Conservation (phyloP, 371 early-diverging fungal genomes). For the Mortierella sp. region DNA sequence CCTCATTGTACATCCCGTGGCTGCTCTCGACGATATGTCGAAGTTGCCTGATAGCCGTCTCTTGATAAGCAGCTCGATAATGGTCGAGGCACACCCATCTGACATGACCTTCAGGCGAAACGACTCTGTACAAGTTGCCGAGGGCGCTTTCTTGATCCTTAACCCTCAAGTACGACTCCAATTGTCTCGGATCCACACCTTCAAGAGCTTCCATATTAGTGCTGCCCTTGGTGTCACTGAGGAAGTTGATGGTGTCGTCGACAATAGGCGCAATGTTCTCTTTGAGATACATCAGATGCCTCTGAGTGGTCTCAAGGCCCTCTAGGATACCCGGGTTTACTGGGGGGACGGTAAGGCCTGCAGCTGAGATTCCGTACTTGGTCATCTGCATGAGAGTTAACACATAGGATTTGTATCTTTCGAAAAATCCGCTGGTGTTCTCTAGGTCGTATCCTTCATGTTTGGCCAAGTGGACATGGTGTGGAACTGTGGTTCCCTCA, state of each 20-base stretch:
- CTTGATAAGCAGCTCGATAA: neutral
- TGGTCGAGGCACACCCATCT: slow-evolving; percentile 14
- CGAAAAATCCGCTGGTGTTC: slow-evolving; percentile 1
- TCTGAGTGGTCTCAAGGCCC: neutral
- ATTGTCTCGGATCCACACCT: slow-evolving; percentile 1
- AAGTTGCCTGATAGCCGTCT: neutral
- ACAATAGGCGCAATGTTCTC: neutral
- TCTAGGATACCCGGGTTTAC: neutral
- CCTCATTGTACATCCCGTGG: too few relatives aligned
- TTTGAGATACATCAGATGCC: neutral
- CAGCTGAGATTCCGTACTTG: neutral
- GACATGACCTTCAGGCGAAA: neutral
- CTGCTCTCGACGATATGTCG: too few relatives aligned
- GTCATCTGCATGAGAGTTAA: slow-evolving; percentile 3
- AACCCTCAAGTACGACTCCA: neutral
- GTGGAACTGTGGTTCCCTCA: neutral
- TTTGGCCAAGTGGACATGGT: slow-evolving; percentile 16
- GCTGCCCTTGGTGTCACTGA: neutral
- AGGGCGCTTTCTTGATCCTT: neutral
- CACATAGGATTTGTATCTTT: neutral
- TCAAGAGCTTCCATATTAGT: neutral
- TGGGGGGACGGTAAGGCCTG: slow-evolving; percentile 1
- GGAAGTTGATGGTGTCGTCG: neutral
- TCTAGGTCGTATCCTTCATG: slow-evolving; percentile 14
- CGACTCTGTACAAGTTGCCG: slow-evolving; percentile 1